Evolutionary conservation across 306 rosid species (phyloP), one percentile per base, ranked within the genome.

Genomic region (Cucumis sativus): DNA sequence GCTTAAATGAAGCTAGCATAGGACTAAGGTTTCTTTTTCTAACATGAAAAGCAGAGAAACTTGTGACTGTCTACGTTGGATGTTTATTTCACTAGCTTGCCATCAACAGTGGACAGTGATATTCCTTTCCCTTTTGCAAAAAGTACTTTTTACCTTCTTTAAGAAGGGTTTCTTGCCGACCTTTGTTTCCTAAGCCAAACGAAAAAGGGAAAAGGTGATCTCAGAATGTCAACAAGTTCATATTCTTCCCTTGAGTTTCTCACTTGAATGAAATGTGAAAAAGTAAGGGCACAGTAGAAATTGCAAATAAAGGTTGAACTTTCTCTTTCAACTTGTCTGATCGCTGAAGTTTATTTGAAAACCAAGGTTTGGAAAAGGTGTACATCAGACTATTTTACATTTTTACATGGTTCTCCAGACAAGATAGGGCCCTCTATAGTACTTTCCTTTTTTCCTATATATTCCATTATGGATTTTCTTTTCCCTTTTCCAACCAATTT

Each of bases 171-270:
- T 66, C 51, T 39, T 68, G 56, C 52, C 73, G 20, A 65, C 72
- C 72, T 65, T 39, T 37, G 72, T 65, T 37, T 49, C 41, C 41
- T 71, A 71, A 71, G 76, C 76, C 76, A 47, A 71, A 71, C 45
- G 43, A 33, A 78, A 61, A 77, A 66, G 75, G 78, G 3, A 71
- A 82, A 78, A 76, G 17, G 79, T 25, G 71, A 75, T 80, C 78
- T 67, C 47, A 79, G 81, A 83, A 82, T 84, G 83, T 83, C 84
- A 82, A 84, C 88, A 73, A 68, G 73, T 71, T 20, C 72, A 62
- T 56, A 74, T 84, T 82, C 81, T 81, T 80, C 77, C 64, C 54
- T 21, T 78, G 62, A 87, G 92, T 86, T 88, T 88, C 88, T 81
- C 37, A 56, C 64, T 82, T 72, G 87, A 85, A 85, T 87, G 79